Evolutionary conservation across 1,139 yeast genomes (phyloP), one percentile per base, ranked within the genome.

Genomic region (Tardiomyces digboiensis): DNA sequence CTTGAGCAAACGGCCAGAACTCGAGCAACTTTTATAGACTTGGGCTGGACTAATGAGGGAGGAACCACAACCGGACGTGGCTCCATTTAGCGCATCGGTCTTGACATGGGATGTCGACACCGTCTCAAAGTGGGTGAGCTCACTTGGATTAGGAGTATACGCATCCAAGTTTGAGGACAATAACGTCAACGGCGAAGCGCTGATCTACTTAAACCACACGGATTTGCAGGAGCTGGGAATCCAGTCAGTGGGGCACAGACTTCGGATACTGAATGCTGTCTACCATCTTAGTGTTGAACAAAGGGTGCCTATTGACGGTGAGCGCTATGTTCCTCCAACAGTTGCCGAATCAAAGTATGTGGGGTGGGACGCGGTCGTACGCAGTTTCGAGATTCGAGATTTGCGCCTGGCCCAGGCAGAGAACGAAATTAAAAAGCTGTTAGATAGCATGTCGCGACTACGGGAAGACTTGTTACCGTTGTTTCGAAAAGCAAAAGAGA

Each of bases 181-280:
- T 49, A 64, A 60, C 37, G 59, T 69, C 21, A 55, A 66, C 4
- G 71, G 71, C 20, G 71, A 68, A 44, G 67, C 66, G n/a, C 56
- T 70, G 37, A 52, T 62, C 13, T 59, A 62, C 41, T 58, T 69
- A 39, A 62, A 62, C 45, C 67, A 61, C 45, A 52, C 56, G 5
- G 68, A 67, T 39, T 59, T 69, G n/a, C 52, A 52, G 19, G 74
- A 69, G 21, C 55, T 70, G 14, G 74, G 73, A 19, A 61, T 69
- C 21, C 39, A 45, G 21, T 54, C 65, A 7, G 61, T 67, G 3
- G 73, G 74, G 42, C 72, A 70, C 49, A 58, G 72, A 19, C 53
- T 70, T 26, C 56, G 55, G 29, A 59, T 69, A 19, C 57, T 69
- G 33, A 58, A 59, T 45, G 62, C 66, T 19, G 58, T 67, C 21